These are phyloP conservation scores for Podila clonocystis DNA, from an alignment of 192 early-diverging fungal species.

Conservation along the genomic window DNA sequence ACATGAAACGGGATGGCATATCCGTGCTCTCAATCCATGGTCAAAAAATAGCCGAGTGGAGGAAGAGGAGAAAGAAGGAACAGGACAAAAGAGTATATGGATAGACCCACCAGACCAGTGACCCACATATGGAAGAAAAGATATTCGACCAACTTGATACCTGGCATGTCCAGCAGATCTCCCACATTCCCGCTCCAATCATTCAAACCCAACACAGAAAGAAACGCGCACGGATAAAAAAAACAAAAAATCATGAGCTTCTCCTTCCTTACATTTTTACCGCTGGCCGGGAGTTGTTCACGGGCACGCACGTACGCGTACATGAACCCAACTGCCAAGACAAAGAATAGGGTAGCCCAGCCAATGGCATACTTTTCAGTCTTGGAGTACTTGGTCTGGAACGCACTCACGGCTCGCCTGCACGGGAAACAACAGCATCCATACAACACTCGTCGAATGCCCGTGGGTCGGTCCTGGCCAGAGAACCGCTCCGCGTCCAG, in stretches of 20 bases:
- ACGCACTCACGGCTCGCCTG: background rate
- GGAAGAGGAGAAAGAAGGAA: background rate
- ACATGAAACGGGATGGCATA: no score
- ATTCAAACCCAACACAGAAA: background rate
- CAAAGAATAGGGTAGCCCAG: slow-evolving; percentile 6
- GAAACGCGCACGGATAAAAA: background rate
- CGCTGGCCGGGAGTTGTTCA: slow-evolving; percentile 27
- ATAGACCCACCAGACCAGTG: background rate
- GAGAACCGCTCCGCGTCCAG: slow-evolving; percentile 47
- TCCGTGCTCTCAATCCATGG: no score
- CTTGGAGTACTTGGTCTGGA: slow-evolving; percentile 28
- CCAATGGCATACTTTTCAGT: slow-evolving; percentile 31
- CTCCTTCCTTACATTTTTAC: slow-evolving; percentile 25
- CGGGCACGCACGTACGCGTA: slow-evolving; percentile 39
- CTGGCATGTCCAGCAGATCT: background rate
- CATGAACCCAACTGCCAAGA: slow-evolving; percentile 26
- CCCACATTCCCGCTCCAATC: background rate
- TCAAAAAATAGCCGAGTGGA: no score
- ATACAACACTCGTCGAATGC: slow-evolving; percentile 14
- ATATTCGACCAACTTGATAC: background rate
- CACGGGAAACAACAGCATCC: slow-evolving; percentile 44
- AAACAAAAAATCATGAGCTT: background rate
- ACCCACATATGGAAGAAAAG: background rate
- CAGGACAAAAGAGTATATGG: background rate
- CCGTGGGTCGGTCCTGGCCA: slow-evolving; percentile 41